A percentile compares a stretch with the other conserved stretches of the same genome.
Evolutionary conservation across 202 grass and related monocot species (phyloP).

Genomic region (Panicum virgatum): DNA sequence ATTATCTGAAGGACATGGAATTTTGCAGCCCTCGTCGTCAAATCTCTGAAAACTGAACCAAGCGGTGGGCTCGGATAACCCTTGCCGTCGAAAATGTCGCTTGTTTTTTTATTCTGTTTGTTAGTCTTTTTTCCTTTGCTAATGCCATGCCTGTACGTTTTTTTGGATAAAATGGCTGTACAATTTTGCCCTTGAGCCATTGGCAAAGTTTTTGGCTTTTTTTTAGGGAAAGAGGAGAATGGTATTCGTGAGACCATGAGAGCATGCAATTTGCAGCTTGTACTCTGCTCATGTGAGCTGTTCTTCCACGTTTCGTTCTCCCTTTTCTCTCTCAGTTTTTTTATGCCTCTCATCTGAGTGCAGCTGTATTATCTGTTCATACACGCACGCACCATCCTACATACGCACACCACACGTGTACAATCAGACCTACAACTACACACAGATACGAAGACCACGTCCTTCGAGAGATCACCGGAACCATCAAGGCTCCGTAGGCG

Average conservation of each 20-base stretch:
- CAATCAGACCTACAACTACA: too few species aligned
- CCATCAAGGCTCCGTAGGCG: too few species aligned
- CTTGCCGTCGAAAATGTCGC: background rate
- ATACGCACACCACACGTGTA: too few species aligned
- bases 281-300: background rate
- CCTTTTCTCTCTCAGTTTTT: background rate
- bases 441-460: too few species aligned
- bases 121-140: background rate
- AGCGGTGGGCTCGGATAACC: background rate
- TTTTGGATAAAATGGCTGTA: background rate
- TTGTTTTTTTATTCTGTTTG: background rate
- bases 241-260: background rate
- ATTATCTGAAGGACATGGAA: background rate
- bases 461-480: too few species aligned
- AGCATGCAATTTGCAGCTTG: background rate
- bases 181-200: background rate
- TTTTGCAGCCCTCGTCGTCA: background rate
- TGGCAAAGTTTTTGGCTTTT: background rate
- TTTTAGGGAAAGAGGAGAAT: background rate
- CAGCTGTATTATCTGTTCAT: too few species aligned
- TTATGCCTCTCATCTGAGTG: too few species aligned
- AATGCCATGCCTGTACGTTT: background rate
- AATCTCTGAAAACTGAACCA: background rate
- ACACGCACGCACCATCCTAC: too few species aligned
- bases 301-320: background rate